Evolutionary conservation across 129 eudicot genomes (phyloP), one percentile per base, ranked within the genome.

Genomic region (Oenanthe sinensis): DNA sequence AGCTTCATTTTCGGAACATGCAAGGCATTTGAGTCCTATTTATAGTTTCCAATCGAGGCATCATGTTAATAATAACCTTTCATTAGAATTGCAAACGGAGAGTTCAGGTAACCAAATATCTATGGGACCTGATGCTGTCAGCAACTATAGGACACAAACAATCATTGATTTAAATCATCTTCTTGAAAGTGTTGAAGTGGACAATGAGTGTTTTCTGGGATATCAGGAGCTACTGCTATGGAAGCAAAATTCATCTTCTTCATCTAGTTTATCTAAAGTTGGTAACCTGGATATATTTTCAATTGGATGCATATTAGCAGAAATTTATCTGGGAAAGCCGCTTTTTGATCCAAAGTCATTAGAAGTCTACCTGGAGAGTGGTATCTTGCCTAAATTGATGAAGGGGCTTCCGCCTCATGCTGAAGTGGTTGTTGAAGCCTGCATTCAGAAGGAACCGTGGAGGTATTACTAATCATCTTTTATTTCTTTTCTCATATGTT

Each of bases 221-320:
- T 95, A 91, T 83, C 97, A 90, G 81, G 98, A 91, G 86, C 85
- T 95, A 33, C 79, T 90, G 84, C 85, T 91, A 47, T 95, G 98
- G 97, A 87, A 81, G 75, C 89, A 91, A 76, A 86, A 77, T 74
- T 63, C 80, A 55, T 78, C 87, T 48, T 20, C 16, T 62, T 82
- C 85, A 11, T 63, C 71, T 40, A 74, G 83, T 43, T 63, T 49
- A 60, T 86, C 96, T 60, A 77, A 75, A 79, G 71, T 78, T 81
- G 79, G 84, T 75, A 92, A 90, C 8, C 83, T 84, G 75, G 98
- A 95, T 85, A 87, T 91, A 48, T 95, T 95, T 85, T 87, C 94
- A 49, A 46, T 88, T 80, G 98, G 98, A 42, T 95, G 98, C 80
- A 86, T 95, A 79, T 83, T 95, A 76, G 97, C 98, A 70, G 98